phyloP scores from a whole-genome alignment of 2,329 filamentous ascomycete species.

The Rhynchosporium agropyri region DNA sequence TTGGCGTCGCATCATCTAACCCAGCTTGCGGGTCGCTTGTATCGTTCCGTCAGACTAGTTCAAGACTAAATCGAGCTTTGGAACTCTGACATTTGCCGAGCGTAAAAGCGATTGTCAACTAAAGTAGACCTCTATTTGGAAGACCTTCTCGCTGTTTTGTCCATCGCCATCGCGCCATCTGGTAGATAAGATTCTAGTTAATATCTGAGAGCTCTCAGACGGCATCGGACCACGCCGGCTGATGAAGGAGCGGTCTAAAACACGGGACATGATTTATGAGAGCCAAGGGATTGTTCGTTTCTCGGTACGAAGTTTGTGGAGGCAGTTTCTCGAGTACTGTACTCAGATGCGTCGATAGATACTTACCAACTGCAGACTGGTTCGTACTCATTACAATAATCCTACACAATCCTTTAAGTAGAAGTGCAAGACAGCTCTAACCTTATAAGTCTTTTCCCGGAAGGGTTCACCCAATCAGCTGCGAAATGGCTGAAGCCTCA shows the following conservation, averaged over 20 bases:
- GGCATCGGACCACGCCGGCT: not conserved
- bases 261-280: no score
- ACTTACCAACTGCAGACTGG: no score
- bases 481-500: constrained; percentile 11
- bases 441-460: not conserved
- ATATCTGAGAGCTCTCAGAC: not conserved
- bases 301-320: no score
- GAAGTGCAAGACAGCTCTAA: not conserved
- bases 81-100: constrained; percentile 1
- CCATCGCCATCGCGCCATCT: not conserved
- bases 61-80: no score
- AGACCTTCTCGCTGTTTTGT: no score
- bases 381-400: no score
- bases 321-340: no score
- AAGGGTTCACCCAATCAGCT: not conserved
- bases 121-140: no score
- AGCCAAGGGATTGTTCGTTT: no score
- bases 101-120: no score
- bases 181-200: not conserved
- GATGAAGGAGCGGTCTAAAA: not conserved
- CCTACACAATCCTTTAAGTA: not conserved
- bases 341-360: no score
- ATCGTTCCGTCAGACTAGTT: no score
- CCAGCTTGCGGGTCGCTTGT: not conserved
- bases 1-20: constrained; percentile 3